Evolutionary conservation across 805 yeast species (phyloP), one percentile per base, ranked within the genome.

Genomic region (Zygosaccharomyces rouxii): DNA sequence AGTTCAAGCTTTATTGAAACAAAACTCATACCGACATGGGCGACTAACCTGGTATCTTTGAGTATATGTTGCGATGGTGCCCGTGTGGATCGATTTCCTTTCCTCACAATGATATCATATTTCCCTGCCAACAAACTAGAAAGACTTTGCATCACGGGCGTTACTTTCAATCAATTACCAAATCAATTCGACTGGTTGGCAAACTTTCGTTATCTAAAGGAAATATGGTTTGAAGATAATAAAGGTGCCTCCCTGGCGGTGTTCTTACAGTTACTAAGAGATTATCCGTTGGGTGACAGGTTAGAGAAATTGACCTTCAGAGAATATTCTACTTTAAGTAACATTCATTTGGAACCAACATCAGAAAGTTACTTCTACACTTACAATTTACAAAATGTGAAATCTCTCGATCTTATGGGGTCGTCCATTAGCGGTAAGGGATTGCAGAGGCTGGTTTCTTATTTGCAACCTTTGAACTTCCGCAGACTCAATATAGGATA

Each of bases 201-300:
- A 5, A 47, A 57, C 18, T 60, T 63, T 38, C 52, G 44, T 2
- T 38, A 44, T 19, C 30, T 66, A 28, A 42, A 50, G 37, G 62
- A 59, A 35, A 30, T 66, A 14, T 64, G 68, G 68, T 38, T 66
- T 4, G 70, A 66, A 51, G 57, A 62, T 38, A 63, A 59, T 43
- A 50, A 50, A 16, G 50, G 56, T 35, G 54, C 59, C 5, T 51
- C 48, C 9, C 39, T 66, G 7, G 30, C 28, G 4, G 46, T 51
- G 5, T 56, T 66, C 28, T 37, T 66, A 30, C 35, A 46, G 2
- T 18, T 53, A 5, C 18, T 62, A 18, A 39, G 51, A 22, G 46
- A 53, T 7, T 40, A 45, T 13, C 54, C 51, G n/a, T 26, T 64
- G 7, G 58, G 57, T 25, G 42, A 48, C 3, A 38, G 39, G 5